Evolutionary conservation across 495 filamentous ascomycete species (phyloP).

Genomic region (Aspergillus haitiensis): DNA sequence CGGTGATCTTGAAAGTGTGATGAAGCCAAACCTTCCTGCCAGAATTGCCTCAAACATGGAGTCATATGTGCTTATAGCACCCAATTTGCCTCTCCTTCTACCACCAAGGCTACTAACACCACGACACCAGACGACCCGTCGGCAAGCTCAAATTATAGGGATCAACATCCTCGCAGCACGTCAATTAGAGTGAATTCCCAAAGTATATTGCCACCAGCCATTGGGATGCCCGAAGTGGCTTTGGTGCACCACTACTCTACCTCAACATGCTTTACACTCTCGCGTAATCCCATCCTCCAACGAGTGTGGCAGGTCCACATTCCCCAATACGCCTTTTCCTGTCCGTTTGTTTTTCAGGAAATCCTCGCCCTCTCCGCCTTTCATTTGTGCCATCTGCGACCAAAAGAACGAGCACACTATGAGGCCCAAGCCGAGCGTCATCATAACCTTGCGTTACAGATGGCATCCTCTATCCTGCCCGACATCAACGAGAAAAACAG

Average conservation of each 20-base stretch:
- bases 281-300: constrained; percentile 29
- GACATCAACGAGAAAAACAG: constrained; percentile 30
- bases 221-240: constrained; percentile 29
- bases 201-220: background rate
- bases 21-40: too few species aligned
- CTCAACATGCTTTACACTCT: constrained; percentile 38
- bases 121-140: too few species aligned
- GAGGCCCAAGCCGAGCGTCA: constrained; percentile 33
- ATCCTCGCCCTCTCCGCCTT: constrained; percentile 39
- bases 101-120: too few species aligned
- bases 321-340: constrained; percentile 31
- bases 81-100: too few species aligned
- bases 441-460: constrained; percentile 32
- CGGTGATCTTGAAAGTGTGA: too few species aligned
- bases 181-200: background rate
- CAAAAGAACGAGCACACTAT: constrained; percentile 19
- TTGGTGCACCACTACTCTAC: constrained; percentile 40
- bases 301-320: constrained; percentile 33
- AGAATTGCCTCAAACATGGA: too few species aligned
- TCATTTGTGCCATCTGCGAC: constrained; percentile 34
- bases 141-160: too few species aligned
- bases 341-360: background rate
- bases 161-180: too few species aligned
- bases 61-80: too few species aligned
- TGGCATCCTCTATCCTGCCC: constrained; percentile 27